Evolutionary conservation across 805 yeast genomes (phyloP).

Genomic region (Starmerella sirachaensis): DNA sequence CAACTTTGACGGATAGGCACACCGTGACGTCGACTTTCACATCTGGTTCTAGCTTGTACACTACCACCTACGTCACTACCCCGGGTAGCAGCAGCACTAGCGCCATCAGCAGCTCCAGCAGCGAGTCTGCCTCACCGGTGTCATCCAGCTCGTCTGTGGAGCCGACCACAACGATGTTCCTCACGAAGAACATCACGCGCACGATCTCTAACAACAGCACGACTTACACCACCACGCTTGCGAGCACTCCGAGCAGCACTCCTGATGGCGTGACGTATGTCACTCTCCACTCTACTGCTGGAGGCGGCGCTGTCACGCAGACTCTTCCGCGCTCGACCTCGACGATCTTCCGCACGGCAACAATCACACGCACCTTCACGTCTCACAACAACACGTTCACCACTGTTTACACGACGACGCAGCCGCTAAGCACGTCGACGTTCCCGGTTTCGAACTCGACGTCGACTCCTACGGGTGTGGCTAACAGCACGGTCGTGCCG

Average conservation of each 20-base stretch:
- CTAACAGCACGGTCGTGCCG: background rate
- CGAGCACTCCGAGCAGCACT: slow-evolving; percentile 7
- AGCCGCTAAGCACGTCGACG: slow-evolving; percentile 4
- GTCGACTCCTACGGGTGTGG: background rate
- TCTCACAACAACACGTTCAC: slow-evolving; percentile 15
- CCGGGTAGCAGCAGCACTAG: too few relatives aligned
- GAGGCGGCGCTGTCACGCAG: slow-evolving; percentile 13
- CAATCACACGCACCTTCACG: slow-evolving; percentile 16
- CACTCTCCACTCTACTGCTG: slow-evolving; percentile 18
- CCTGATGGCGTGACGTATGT: slow-evolving; percentile 17
- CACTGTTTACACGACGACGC: slow-evolving; percentile 14
- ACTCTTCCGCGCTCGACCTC: slow-evolving; percentile 9
- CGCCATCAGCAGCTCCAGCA: too few relatives aligned
- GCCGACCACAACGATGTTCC: slow-evolving; percentile 15
- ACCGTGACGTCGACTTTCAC: too few relatives aligned
- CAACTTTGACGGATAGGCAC: too few relatives aligned
- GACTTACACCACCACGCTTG: slow-evolving; percentile 13
- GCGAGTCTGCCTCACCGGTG: background rate
- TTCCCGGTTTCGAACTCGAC: slow-evolving; percentile 1
- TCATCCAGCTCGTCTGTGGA: background rate
- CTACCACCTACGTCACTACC: too few relatives aligned
- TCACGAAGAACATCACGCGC: slow-evolving; percentile 14
- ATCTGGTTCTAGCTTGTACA: background rate
- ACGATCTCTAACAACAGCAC: slow-evolving; percentile 15
- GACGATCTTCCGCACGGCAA: slow-evolving; percentile 6